These are phyloP conservation scores for Candida labiduridarum DNA, from an alignment of 1,139 yeast species.

Conservation along the genomic window DNA sequence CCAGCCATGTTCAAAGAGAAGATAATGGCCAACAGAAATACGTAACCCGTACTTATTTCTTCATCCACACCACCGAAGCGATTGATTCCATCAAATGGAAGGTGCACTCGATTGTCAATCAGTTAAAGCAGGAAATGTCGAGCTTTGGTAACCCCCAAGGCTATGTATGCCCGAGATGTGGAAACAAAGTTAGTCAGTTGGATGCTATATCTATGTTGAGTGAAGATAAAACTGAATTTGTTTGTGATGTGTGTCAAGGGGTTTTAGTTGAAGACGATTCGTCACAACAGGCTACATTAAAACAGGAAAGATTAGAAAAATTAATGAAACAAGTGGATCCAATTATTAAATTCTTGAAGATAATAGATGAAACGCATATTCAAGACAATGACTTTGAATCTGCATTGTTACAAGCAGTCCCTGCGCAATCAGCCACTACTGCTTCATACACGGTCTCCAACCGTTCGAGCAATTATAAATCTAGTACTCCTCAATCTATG, in stretches of 20 bases:
- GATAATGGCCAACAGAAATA: conserved; percentile 75
- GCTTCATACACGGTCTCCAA: conserved; percentile 60
- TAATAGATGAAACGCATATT: conserved; percentile 80
- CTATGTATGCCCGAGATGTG: conserved; percentile 85
- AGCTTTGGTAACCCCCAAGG: conserved; percentile 92
- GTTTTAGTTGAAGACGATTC: conserved; percentile 85
- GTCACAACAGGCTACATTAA: conserved; percentile 75
- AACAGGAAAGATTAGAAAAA: conserved; percentile 80
- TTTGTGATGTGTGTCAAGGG: conserved; percentile 84
- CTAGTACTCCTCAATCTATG: conserved; percentile 34
- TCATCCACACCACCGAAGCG: conserved; percentile 87
- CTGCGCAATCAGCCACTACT: conserved; percentile 72
- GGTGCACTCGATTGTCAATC: conserved; percentile 81
- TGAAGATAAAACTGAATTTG: conserved; percentile 76
- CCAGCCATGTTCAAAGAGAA: conserved; percentile 76
- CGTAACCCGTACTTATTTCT: conserved; percentile 76
- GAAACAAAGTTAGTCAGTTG: conserved; percentile 75
- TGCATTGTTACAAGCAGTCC: conserved; percentile 76
- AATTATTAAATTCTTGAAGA: conserved; percentile 76
- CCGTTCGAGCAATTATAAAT: conserved; percentile 29
- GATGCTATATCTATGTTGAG: conserved; percentile 85
- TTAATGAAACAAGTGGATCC: conserved; percentile 92
- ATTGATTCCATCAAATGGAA: conserved; percentile 97
- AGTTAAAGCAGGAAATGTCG: conserved; percentile 76
- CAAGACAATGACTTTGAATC: conserved; percentile 89